phyloP scores from a whole-genome alignment of 2,329 filamentous ascomycete genomes.

The Cytospora mali region DNA sequence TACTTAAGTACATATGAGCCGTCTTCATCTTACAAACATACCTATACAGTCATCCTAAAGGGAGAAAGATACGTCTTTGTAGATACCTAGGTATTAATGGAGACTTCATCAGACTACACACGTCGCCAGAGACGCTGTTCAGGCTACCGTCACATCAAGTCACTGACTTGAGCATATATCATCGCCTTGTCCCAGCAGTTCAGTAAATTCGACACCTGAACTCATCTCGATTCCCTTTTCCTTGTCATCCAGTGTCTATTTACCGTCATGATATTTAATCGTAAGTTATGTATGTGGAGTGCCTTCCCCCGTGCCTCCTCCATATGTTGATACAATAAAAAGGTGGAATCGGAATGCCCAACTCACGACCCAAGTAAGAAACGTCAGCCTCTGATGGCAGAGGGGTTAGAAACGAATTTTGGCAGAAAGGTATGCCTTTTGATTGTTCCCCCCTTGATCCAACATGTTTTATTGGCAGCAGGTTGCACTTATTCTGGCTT shows the following conservation, averaged over 20 bases:
- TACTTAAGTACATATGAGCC: background rate
- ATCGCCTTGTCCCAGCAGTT: background rate
- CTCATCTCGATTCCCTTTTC: background rate
- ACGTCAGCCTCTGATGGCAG: background rate
- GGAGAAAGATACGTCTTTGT: no score
- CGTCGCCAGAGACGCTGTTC: no score
- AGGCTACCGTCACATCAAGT: background rate
- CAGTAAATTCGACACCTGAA: background rate
- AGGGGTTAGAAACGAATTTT: background rate
- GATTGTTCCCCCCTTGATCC: background rate
- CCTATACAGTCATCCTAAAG: no score
- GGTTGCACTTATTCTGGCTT: background rate
- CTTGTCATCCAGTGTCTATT: slow-evolving; percentile 6
- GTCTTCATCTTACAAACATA: background rate
- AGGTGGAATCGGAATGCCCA: background rate
- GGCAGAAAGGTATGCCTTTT: background rate
- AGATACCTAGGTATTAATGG: no score
- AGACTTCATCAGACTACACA: no score
- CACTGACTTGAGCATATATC: background rate
- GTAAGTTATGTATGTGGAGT: slow-evolving; percentile 5
- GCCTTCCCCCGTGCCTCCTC: background rate
- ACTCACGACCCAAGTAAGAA: background rate
- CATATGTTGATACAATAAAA: background rate
- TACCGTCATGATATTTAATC: slow-evolving; percentile 1
- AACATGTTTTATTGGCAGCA: background rate